A percentile compares a stretch with the other conserved stretches of the same genome.
These are phyloP conservation scores for Cinchona pubescens DNA, from an alignment of 257 asterid species.

Conservation along the genomic window DNA sequence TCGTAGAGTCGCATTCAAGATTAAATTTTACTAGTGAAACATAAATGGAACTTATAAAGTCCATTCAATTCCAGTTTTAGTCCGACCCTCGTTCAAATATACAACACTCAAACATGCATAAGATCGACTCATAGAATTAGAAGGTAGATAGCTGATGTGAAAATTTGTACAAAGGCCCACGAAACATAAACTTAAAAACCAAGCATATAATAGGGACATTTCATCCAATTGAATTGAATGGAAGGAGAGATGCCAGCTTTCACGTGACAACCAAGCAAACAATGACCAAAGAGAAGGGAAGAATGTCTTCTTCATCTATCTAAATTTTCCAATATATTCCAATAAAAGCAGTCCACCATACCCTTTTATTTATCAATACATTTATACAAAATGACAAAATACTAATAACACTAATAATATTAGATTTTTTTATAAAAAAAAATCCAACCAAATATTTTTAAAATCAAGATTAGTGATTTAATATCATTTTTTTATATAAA, in stretches of 20 bases:
- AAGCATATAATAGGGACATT: conserved; percentile 32
- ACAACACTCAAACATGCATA: background rate
- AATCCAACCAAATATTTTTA: too few relatives aligned
- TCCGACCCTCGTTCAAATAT: background rate
- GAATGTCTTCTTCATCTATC: conserved; percentile 21
- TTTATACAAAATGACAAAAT: too few relatives aligned
- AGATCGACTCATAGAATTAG: conserved; percentile 16
- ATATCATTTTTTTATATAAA: too few relatives aligned
- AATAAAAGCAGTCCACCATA: conserved; percentile 13
- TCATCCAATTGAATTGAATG: conserved; percentile 29
- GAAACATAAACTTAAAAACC: conserved; percentile 11
- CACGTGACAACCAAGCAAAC: conserved; percentile 22
- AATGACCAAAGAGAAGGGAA: conserved; percentile 5
- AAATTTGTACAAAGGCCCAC: background rate
- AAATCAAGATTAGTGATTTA: too few relatives aligned
- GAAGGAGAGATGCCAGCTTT: conserved; percentile 13
- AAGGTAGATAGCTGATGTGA: background rate
- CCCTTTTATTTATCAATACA: background rate
- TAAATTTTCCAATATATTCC: conserved; percentile 15
- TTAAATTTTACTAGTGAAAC: too few relatives aligned
- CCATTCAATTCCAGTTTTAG: background rate
- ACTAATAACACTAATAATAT: too few relatives aligned
- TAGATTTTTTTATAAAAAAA: too few relatives aligned
- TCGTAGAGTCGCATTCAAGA: too few relatives aligned
- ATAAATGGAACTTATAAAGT: too few relatives aligned